Evolutionary conservation across 306 rosid species (phyloP), one percentile per base, ranked within the genome.

Genomic region (Geum urbanum): DNA sequence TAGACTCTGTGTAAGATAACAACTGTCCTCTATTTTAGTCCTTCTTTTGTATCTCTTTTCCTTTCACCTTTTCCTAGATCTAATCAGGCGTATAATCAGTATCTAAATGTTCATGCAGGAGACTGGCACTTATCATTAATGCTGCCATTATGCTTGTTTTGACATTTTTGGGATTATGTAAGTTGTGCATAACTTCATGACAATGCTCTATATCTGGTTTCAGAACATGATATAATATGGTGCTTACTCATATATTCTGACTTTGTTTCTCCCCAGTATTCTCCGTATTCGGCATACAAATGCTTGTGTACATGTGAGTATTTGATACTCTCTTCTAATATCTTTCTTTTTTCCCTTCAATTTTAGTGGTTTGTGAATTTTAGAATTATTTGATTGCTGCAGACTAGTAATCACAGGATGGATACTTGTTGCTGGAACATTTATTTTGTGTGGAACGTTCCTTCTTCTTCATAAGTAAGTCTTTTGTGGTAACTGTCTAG

Each of bases 251-350:
- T 27, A 63, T 63, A n/a, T 49, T 72, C 2, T 74, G 4, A 14
- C 52, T 32, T 43, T 41, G 53, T 64, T 18, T 61, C 49, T 71
- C 78, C 3, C 4, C 91, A 92, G 97, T 86, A 11, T 82, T 81
- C 76, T 85, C 91, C 37, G 41, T 90, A 43, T 69, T 85, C 44
- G 96, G 94, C 40, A 48, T 85, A 77, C 83, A 72, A 72, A 65
- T 50, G 67, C 81, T 79, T 40, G 89, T 88, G 48, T 84, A 88
- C 82, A 76, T 61, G 98, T 92, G 83, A 86, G 96, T 82, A 24
- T 20, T 18, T n/a, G 43, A 18, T 72, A 11, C 71, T 45, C 0
- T 27, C 35, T 49, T 13, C 39, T 22, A 11, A 22, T 13, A 71
- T 50, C 35, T 60, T 62, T 45, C 27, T 15, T 5, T 12, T 22